A percentile compares a stretch with the other conserved stretches of the same genome.
These are phyloP conservation scores for Leccinum arenicola DNA, from an alignment of 768 basidiomycete genomes.

Conservation along the genomic window DNA sequence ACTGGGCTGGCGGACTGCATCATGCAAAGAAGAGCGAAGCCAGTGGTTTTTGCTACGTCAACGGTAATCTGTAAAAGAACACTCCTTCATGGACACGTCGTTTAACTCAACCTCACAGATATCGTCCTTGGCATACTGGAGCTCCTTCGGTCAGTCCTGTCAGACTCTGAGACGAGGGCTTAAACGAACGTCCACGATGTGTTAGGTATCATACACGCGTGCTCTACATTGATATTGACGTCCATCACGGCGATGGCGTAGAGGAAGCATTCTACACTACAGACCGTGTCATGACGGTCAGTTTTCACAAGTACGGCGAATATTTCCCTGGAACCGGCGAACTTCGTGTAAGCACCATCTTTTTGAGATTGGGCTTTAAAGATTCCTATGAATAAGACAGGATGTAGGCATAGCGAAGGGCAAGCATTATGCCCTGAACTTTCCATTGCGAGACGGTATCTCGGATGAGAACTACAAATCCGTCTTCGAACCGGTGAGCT, in stretches of 20 bases:
- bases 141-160: conserved; percentile 63
- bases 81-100: background rate
- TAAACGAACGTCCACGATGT: background rate
- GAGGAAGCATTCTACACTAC: conserved; percentile 99
- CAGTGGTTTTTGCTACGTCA: conserved; percentile 98
- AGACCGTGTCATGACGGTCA: conserved; percentile 97
- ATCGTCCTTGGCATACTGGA: conserved; percentile 97
- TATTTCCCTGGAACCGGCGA: conserved; percentile 99
- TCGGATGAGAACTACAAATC: conserved; percentile 93
- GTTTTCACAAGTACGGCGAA: conserved; percentile 99
- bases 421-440: conserved; percentile 91
- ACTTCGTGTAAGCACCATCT: conserved; percentile 58
- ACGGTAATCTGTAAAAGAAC: conserved; percentile 50
- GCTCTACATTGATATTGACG: conserved; percentile 97
- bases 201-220: conserved; percentile 88
- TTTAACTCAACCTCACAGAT: conserved; percentile 47
- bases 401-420: conserved; percentile 94
- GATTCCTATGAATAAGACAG: conserved; percentile 37
- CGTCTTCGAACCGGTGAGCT: conserved; percentile 89
- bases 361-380: background rate
- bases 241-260: conserved; percentile 98
- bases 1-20: conserved; percentile 98
- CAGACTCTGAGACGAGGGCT: background rate
- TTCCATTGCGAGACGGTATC: conserved; percentile 92
- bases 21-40: conserved; percentile 99